phyloP scores from a whole-genome alignment of 2,329 filamentous ascomycete genomes.

The Pseudonectria foliicola region DNA sequence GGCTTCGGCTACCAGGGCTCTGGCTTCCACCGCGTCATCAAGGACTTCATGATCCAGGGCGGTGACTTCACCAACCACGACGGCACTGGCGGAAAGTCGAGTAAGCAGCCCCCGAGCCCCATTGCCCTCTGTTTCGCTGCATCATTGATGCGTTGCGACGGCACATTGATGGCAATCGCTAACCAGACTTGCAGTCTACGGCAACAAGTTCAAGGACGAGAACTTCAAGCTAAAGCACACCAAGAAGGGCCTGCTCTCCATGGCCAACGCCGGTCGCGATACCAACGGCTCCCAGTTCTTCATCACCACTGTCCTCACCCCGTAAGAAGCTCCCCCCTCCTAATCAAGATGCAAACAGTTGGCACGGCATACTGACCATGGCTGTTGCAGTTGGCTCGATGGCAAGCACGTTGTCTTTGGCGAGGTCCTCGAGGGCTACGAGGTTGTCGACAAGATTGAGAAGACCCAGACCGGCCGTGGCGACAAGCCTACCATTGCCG shows the following conservation, averaged over 20 bases:
- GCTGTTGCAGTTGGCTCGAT: slow-evolving; percentile 62
- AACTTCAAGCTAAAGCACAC: slow-evolving; percentile 94
- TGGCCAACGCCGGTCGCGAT: slow-evolving; percentile 79
- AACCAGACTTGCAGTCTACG: slow-evolving; percentile 55
- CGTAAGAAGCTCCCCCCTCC: slow-evolving; percentile 39
- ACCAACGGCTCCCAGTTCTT: slow-evolving; percentile 90
- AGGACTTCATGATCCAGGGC: slow-evolving; percentile 87
- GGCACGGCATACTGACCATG: slow-evolving; percentile 2
- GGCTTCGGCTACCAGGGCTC: slow-evolving; percentile 78
- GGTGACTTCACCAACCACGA: slow-evolving; percentile 82
- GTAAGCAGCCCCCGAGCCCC: slow-evolving; percentile 41
- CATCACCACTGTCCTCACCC: slow-evolving; percentile 76
- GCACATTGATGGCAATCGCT: slow-evolving; percentile 9
- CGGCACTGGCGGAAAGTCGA: slow-evolving; percentile 79
- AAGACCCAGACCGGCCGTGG: slow-evolving; percentile 55
- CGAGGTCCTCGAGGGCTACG: slow-evolving; percentile 80
- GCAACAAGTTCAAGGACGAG: slow-evolving; percentile 77
- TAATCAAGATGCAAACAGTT: neutral
- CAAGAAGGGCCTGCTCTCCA: slow-evolving; percentile 76
- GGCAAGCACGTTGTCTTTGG: slow-evolving; percentile 82
- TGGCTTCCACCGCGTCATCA: slow-evolving; percentile 84
- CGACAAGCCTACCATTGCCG: slow-evolving; percentile 60
- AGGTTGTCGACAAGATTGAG: slow-evolving; percentile 74
- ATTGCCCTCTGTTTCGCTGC: no score
- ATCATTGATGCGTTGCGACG: neutral